Base-by-base conservation (phyloP, 129 eudicot species). In the Logfia minima region DNA sequence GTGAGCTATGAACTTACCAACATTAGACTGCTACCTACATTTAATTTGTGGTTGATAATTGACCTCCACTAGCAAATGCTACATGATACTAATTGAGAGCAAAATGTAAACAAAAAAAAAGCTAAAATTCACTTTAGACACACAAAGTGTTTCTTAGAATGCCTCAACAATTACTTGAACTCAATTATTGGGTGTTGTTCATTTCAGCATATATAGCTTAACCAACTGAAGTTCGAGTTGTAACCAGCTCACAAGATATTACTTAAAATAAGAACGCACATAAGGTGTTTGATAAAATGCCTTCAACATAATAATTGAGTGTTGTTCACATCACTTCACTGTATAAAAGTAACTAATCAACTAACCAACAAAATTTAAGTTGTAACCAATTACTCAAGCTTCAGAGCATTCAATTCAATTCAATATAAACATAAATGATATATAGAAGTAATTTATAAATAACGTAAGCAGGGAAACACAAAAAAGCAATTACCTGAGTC, bases 231-330 rank as follows among this genome's bases (percentile, higher is more conserved):
- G 19, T 66, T 32, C 58, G 6, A 79, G 28, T 64, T 75, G 70
- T 37, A 55, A 74, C 23, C 13, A 59, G 24, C 32, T 4, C 56
- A 51, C 3, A 76, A 66, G 39, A 1, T 21, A 1, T 14, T 0
- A 19, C 66, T 21, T 48, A 31, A 31, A 51, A 28, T 23, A 45
- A 45, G 17, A 61, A 78, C 19, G 53, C 68, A 73, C 23, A 74
- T 52, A 53, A 74, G 79, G 68, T 75, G 76, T 84, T 84, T 80
- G 87, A 29, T 37, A 41, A 84, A 84, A 79, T 45, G 65, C 73
- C 78, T 77, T 9, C 3, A 41, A 41, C 48, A 41, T 10, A 41
- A 2, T 41, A 1, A 41, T 41, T 9, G 13, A 41, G 3, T 41
- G 48, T 41, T 41, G 37, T 37, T 37, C 41, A 37, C 4, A 41